phyloP scores from a whole-genome alignment of 768 basidiomycete genomes.

The Lentinula raphanica region DNA sequence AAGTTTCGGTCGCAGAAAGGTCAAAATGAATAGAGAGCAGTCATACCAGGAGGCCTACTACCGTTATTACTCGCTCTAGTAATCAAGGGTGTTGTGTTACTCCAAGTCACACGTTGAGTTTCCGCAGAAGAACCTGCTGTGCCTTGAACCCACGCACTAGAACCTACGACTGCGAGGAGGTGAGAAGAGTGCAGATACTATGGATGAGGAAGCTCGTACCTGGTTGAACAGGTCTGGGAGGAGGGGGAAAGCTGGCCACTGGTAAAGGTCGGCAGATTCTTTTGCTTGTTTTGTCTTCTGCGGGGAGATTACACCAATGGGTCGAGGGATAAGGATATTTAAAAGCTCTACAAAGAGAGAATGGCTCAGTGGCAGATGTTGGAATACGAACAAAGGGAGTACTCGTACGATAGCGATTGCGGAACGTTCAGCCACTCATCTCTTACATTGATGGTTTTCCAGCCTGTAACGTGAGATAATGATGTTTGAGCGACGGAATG shows the following conservation, averaged over 20 bases:
- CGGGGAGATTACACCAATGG: background rate
- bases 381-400: background rate
- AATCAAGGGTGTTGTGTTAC: too few relatives aligned
- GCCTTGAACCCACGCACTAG: background rate
- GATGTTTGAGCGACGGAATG: background rate
- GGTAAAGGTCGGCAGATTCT: constrained; percentile 1
- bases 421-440: background rate
- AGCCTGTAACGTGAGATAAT: background rate
- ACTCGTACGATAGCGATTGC: background rate
- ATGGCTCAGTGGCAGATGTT: background rate
- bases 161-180: background rate
- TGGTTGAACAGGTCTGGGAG: background rate
- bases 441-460: background rate
- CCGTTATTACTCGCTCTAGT: background rate
- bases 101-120: background rate
- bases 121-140: background rate
- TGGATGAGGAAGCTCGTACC: background rate
- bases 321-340: background rate
- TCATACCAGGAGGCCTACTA: background rate
- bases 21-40: background rate
- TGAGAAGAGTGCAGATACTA: background rate
- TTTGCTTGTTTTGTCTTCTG: constrained; percentile 4
- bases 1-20: background rate
- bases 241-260: background rate
- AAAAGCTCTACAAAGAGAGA: background rate